Evolutionary conservation across 2,329 filamentous ascomycete genomes (phyloP).

Genomic region (Penicillium digitatum): DNA sequence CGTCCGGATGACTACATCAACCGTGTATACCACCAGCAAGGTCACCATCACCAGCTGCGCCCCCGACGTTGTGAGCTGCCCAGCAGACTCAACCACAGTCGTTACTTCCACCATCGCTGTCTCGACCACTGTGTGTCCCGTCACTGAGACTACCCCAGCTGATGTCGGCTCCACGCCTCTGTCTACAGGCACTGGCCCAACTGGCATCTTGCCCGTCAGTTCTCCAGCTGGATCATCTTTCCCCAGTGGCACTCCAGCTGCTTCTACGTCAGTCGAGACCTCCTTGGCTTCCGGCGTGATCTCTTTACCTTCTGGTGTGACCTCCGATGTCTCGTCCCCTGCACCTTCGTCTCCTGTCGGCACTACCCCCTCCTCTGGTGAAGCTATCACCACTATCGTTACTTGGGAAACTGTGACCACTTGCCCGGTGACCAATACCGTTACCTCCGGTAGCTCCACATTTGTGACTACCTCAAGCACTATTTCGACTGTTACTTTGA

Average conservation of each 20-base stretch:
- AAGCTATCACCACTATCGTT: conserved; percentile 24
- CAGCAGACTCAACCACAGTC: conserved; percentile 47
- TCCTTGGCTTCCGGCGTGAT: background rate
- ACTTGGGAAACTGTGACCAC: conserved; percentile 31
- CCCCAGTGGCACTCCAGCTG: background rate
- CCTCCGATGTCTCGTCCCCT: background rate
- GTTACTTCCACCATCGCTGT: conserved; percentile 47
- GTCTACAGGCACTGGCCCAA: background rate
- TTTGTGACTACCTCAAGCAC: conserved; percentile 53
- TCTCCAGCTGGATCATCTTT: background rate
- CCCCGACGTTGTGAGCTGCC: conserved; percentile 48
- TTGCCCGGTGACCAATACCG: conserved; percentile 30
- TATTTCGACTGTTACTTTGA: conserved; percentile 48
- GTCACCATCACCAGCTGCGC: conserved; percentile 41
- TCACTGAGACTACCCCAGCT: background rate
- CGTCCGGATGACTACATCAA: conserved; percentile 30
- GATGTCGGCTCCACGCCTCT: background rate
- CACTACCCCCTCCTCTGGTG: background rate
- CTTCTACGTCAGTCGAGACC: background rate
- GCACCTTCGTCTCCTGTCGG: background rate
- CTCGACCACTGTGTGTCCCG: background rate
- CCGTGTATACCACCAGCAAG: conserved; percentile 36
- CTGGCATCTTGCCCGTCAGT: background rate
- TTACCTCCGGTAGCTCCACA: conserved; percentile 44
- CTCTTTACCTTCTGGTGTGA: background rate